phyloP scores from a whole-genome alignment of 2,329 filamentous ascomycete species.

The Bertia moriformis region DNA sequence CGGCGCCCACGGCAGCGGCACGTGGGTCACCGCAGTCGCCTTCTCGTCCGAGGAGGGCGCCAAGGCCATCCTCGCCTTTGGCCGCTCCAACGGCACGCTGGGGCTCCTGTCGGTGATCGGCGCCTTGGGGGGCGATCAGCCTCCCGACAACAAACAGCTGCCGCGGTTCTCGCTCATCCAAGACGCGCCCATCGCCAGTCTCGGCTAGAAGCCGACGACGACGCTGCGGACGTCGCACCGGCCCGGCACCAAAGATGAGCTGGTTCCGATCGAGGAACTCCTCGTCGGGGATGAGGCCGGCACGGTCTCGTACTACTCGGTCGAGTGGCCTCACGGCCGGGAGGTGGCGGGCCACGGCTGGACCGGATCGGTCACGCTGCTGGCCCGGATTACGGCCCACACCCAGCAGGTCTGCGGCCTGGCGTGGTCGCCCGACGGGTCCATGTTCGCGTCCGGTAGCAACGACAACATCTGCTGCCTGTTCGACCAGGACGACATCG shows the following conservation, averaged over 20 bases:
- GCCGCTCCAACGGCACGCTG: constrained; percentile 63
- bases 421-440: constrained; percentile 69
- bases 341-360: constrained; percentile 53
- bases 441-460: constrained; percentile 69
- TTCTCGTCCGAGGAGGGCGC: constrained; percentile 71
- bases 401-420: constrained; percentile 84
- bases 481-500: no score
- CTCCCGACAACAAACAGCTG: constrained; percentile 46
- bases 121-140: no score
- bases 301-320: constrained; percentile 70
- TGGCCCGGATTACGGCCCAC: constrained; percentile 66
- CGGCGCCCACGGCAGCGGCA: constrained; percentile 31
- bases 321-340: constrained; percentile 66
- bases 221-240: no score
- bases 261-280: constrained; percentile 63
- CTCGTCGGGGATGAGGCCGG: constrained; percentile 75
- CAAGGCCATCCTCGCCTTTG: constrained; percentile 72
- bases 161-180: constrained; percentile 66
- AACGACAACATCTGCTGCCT: constrained; percentile 85
- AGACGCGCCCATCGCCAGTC: constrained; percentile 58
- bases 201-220: constrained; percentile 62
- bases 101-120: constrained; percentile 53
- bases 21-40: constrained; percentile 75
- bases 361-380: constrained; percentile 63
- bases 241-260: no score